Conservation (phyloP, 208 protist genomes). For the Leishmania guyanensis region DNA sequence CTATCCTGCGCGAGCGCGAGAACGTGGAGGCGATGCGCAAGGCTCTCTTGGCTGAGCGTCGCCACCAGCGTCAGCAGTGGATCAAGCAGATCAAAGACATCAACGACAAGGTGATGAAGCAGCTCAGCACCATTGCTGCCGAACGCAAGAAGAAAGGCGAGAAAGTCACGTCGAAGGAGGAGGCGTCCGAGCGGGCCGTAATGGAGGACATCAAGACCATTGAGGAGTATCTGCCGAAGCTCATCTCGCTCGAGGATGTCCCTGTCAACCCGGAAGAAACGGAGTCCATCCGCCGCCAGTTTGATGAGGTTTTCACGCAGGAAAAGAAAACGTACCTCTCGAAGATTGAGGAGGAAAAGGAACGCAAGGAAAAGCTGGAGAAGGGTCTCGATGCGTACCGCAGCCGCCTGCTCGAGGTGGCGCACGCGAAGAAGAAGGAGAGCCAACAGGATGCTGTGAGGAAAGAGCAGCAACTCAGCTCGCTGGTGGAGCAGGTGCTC, state of each 20-base stretch:
- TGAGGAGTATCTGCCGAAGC: constrained; percentile 86
- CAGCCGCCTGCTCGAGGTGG: constrained; percentile 72
- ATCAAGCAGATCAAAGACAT: constrained; percentile 90
- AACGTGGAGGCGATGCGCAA: constrained; percentile 74
- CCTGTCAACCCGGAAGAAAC: constrained; percentile 85
- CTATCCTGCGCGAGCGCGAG: constrained; percentile 75
- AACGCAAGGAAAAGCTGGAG: constrained; percentile 88
- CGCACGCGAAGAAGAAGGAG: constrained; percentile 86
- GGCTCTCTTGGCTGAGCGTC: constrained; percentile 70
- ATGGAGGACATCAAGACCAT: constrained; percentile 84
- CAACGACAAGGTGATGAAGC: constrained; percentile 84
- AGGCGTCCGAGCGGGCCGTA: constrained; percentile 73
- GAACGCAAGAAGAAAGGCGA: constrained; percentile 80
- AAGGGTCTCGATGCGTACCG: constrained; percentile 86
- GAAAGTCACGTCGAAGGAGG: constrained; percentile 64
- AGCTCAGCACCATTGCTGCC: constrained; percentile 67
- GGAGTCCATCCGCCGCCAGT: constrained; percentile 85
- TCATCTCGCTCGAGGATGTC: constrained; percentile 89
- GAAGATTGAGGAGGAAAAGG: constrained; percentile 86
- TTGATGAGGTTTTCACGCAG: constrained; percentile 85
- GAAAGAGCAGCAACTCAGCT: constrained; percentile 86
- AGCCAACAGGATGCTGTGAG: constrained; percentile 76
- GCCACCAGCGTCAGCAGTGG: constrained; percentile 88
- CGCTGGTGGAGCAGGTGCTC: constrained; percentile 85
- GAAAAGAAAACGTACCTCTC: constrained; percentile 80